A percentile compares a stretch with the other conserved stretches of the same genome.
Evolutionary conservation across 768 basidiomycete species (phyloP).

Genomic region (Rhodocollybia butyracea): DNA sequence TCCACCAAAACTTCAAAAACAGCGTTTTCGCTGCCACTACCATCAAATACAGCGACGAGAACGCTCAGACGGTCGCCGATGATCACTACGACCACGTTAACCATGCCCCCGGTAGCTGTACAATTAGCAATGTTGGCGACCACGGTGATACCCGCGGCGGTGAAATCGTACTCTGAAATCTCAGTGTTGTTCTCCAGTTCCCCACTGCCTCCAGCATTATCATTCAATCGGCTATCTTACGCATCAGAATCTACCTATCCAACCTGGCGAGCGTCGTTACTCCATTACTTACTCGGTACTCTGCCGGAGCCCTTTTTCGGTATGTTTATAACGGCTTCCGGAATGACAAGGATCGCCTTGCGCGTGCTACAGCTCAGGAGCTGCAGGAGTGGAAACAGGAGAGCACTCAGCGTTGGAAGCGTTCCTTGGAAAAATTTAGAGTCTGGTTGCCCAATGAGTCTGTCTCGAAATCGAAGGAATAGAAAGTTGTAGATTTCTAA

Average conservation of each 20-base stretch:
- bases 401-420: too few species aligned
- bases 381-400: too few species aligned
- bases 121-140: not conserved
- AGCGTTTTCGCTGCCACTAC: not conserved
- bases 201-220: not conserved
- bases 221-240: not conserved
- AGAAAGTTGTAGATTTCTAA: too few species aligned
- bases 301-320: slow-evolving; percentile 3
- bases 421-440: too few species aligned
- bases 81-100: not conserved
- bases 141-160: not conserved
- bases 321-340: slow-evolving; percentile 11
- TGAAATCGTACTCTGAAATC: not conserved
- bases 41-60: slow-evolving; percentile 3
- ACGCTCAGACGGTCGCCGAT: not conserved
- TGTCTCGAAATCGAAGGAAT: too few species aligned
- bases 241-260: not conserved
- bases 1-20: not conserved
- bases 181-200: not conserved
- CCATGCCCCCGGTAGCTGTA: not conserved
- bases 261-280: not conserved
- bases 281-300: slow-evolving; percentile 15
- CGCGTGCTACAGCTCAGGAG: too few species aligned
- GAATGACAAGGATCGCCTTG: not conserved
- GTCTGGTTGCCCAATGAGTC: too few species aligned